phyloP scores from a whole-genome alignment of 345 rosid species.

The Angophora floribunda region DNA sequence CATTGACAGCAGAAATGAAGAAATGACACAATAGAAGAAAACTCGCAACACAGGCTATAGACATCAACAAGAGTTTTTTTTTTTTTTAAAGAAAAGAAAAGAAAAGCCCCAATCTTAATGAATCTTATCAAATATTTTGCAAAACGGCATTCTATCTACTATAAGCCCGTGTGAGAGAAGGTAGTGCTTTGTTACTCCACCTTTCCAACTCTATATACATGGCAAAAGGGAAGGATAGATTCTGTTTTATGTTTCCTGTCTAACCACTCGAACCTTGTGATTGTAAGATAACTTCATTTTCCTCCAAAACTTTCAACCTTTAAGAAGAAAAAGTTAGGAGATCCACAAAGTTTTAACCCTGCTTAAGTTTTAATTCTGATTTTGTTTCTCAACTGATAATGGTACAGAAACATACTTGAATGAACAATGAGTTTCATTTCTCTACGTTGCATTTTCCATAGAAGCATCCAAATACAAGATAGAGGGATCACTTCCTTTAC shows the following conservation, averaged over 20 bases:
- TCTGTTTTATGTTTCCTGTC: neutral
- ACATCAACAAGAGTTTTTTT: neutral
- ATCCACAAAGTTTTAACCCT: neutral
- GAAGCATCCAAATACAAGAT: neutral
- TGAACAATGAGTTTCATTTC: neutral
- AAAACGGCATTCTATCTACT: neutral
- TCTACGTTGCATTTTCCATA: neutral
- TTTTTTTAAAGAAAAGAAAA: neutral
- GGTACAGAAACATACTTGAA: neutral
- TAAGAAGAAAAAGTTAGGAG: neutral
- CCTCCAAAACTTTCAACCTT: neutral
- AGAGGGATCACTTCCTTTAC: slow-evolving; percentile 19
- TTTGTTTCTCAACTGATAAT: neutral
- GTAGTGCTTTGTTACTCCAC: neutral
- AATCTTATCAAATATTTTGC: neutral
- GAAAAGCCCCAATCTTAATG: neutral
- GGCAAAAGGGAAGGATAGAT: neutral
- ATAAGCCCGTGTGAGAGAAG: neutral
- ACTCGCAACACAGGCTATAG: neutral
- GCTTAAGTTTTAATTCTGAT: neutral
- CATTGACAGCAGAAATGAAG: neutral
- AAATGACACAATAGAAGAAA: neutral
- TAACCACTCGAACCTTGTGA: neutral
- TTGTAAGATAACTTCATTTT: neutral
- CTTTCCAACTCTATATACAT: neutral